These are phyloP conservation scores for Pseudogymnoascus sp. DNA, from an alignment of 2,329 filamentous ascomycete genomes.

Conservation along the genomic window DNA sequence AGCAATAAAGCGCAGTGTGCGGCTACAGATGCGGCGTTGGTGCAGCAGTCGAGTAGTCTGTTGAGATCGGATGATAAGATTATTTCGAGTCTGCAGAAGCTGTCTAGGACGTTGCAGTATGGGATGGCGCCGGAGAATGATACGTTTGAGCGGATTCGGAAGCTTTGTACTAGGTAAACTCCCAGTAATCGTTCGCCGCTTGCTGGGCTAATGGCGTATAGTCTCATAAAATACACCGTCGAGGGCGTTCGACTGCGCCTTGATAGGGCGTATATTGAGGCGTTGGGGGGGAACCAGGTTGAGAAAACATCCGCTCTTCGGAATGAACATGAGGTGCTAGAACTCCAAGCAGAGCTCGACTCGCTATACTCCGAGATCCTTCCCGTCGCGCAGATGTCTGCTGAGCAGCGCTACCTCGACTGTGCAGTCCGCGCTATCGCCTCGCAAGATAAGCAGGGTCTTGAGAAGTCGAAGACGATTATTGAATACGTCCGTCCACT, in stretches of 20 bases:
- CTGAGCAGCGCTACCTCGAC: slow-evolving; percentile 58
- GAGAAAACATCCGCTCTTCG: slow-evolving; percentile 9
- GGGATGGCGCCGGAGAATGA: slow-evolving; percentile 45
- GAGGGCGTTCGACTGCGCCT: slow-evolving; percentile 47
- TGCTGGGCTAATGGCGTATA: slow-evolving; percentile 20
- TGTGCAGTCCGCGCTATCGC: slow-evolving; percentile 46
- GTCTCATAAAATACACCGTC: slow-evolving; percentile 50
- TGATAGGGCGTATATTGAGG: slow-evolving; percentile 48
- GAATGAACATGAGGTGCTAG: slow-evolving; percentile 36
- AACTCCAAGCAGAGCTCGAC: slow-evolving; percentile 57
- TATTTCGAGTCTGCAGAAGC: slow-evolving; percentile 56
- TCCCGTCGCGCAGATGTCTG: slow-evolving; percentile 62
- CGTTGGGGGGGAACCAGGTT: slow-evolving; percentile 24
- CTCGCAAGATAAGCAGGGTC: slow-evolving; percentile 36
- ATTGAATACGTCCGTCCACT: slow-evolving; percentile 42
- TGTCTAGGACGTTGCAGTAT: slow-evolving; percentile 52
- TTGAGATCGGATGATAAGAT: slow-evolving; percentile 58
- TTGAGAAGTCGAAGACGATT: slow-evolving; percentile 40
- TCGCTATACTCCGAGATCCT: slow-evolving; percentile 63
- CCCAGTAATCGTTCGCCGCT: background rate
- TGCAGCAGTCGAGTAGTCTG: slow-evolving; percentile 41
- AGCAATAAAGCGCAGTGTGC: slow-evolving; percentile 47
- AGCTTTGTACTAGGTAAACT: slow-evolving; percentile 44
- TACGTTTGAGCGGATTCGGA: slow-evolving; percentile 50
- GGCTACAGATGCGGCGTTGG: slow-evolving; percentile 37